A percentile compares a stretch with the other conserved stretches of the same genome.
Evolutionary conservation across 106 monocot species (phyloP).

Genomic region (Platanthera guangdongensis): DNA sequence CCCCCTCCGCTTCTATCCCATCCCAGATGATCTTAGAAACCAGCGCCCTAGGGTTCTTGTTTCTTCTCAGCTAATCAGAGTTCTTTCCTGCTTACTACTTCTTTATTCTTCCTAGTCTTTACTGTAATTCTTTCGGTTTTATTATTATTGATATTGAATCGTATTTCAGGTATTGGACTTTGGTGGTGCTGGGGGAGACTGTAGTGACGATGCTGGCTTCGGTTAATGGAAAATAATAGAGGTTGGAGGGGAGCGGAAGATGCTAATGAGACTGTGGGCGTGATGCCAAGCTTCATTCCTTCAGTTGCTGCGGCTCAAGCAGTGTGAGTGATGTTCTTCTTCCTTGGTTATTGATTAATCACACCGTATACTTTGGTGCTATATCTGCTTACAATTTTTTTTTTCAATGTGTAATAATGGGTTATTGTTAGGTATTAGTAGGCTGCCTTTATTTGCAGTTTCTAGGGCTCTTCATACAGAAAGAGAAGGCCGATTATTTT

Average conservation of each 20-base stretch:
- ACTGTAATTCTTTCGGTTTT: no score
- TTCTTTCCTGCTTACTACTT: no score
- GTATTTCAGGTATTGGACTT: no score
- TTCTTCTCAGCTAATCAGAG: no score
- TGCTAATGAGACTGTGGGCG: not conserved
- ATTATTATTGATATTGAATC: no score
- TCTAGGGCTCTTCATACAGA: not conserved
- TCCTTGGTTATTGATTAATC: not conserved
- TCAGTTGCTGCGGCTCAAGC: not conserved
- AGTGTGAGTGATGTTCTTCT: not conserved
- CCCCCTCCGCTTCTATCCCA: no score
- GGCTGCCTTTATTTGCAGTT: not conserved
- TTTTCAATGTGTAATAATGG: not conserved
- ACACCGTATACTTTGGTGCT: not conserved
- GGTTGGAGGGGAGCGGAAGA: not conserved
- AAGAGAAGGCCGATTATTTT: not conserved
- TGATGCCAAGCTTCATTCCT: conserved; percentile 8
- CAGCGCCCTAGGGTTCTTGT: no score
- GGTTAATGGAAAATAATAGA: not conserved
- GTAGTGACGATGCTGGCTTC: not conserved
- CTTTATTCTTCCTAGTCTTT: no score
- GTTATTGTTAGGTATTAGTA: not conserved
- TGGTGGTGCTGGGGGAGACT: not conserved
- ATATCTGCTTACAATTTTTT: not conserved
- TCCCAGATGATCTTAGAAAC: no score